Evolutionary conservation across 805 yeast species (phyloP).

Genomic region (Hagleromyces aurorensis): DNA sequence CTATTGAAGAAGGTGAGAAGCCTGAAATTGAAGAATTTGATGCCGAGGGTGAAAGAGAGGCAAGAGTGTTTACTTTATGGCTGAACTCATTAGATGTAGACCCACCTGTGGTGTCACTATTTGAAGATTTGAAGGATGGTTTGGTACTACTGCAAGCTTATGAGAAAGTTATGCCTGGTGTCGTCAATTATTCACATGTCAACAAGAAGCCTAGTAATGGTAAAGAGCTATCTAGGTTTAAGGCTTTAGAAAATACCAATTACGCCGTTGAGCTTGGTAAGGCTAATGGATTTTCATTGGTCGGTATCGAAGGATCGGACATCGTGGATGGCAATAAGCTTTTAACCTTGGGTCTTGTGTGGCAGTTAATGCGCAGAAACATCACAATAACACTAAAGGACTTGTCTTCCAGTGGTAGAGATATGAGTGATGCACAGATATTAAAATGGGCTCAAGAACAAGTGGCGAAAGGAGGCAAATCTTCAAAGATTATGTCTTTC

Average conservation of each 20-base stretch:
- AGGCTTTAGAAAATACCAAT: slow-evolving; percentile 95
- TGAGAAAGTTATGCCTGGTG: slow-evolving; percentile 92
- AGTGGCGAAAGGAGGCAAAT: slow-evolving; percentile 78
- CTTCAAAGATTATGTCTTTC: slow-evolving; percentile 69
- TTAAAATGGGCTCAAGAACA: slow-evolving; percentile 89
- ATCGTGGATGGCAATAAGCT: slow-evolving; percentile 89
- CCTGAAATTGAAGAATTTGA: slow-evolving; percentile 96
- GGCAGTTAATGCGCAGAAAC: slow-evolving; percentile 98
- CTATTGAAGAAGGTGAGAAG: slow-evolving; percentile 82
- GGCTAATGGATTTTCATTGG: slow-evolving; percentile 84
- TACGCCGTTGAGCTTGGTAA: slow-evolving; percentile 97
- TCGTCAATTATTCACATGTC: slow-evolving; percentile 68
- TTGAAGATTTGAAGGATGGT: slow-evolving; percentile 94
- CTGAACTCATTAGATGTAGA: slow-evolving; percentile 92
- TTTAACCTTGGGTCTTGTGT: slow-evolving; percentile 84
- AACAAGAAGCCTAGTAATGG: slow-evolving; percentile 79
- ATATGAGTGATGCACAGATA: slow-evolving; percentile 76
- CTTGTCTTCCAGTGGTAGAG: slow-evolving; percentile 64
- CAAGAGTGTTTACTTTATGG: slow-evolving; percentile 97
- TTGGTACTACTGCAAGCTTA: slow-evolving; percentile 81
- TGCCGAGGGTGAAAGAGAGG: slow-evolving; percentile 99
- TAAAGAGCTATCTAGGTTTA: slow-evolving; percentile 75
- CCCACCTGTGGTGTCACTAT: slow-evolving; percentile 84
- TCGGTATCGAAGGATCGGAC: slow-evolving; percentile 97
- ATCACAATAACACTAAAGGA: slow-evolving; percentile 75